Evolutionary conservation across 495 filamentous ascomycete species (phyloP).

Genomic region (Podospora fimiseda): DNA sequence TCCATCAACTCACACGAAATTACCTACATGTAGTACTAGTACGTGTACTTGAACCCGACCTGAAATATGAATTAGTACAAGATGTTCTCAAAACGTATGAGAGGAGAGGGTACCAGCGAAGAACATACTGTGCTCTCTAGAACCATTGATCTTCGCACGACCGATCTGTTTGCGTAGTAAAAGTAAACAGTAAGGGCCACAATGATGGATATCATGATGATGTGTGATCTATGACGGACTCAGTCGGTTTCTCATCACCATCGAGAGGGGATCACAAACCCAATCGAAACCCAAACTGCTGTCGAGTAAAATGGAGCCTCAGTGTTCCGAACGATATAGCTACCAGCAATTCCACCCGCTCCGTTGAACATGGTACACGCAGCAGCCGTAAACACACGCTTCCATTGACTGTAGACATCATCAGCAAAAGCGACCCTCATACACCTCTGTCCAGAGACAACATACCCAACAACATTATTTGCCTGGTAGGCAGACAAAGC

Average conservation of each 20-base stretch:
- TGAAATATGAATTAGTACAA: not conserved
- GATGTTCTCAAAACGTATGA: too few species aligned
- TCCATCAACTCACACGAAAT: too few species aligned
- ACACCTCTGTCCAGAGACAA: constrained; percentile 2
- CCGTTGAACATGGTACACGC: constrained; percentile 66
- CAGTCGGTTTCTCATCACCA: not conserved
- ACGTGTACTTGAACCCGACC: not conserved
- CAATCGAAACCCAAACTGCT: constrained; percentile 67
- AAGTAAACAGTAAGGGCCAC: constrained; percentile 56
- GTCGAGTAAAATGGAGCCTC: constrained; percentile 66
- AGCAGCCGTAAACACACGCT: constrained; percentile 64
- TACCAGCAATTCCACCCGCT: constrained; percentile 68
- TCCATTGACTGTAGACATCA: constrained; percentile 54
- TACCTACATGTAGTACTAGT: not conserved
- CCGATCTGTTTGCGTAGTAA: constrained; percentile 47
- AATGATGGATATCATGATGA: constrained; percentile 60
- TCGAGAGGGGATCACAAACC: constrained; percentile 25
- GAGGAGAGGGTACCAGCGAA: too few species aligned
- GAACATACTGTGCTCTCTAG: constrained; percentile 20
- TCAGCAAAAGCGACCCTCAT: constrained; percentile 5
- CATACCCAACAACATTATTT: constrained; percentile 56
- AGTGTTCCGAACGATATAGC: constrained; percentile 60
- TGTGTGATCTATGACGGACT: constrained; percentile 40
- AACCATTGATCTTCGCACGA: not conserved
- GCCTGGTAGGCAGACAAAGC: constrained; percentile 67